These are phyloP conservation scores for Penicillium vulpinum DNA, from an alignment of 2,329 filamentous ascomycete species.

Conservation along the genomic window DNA sequence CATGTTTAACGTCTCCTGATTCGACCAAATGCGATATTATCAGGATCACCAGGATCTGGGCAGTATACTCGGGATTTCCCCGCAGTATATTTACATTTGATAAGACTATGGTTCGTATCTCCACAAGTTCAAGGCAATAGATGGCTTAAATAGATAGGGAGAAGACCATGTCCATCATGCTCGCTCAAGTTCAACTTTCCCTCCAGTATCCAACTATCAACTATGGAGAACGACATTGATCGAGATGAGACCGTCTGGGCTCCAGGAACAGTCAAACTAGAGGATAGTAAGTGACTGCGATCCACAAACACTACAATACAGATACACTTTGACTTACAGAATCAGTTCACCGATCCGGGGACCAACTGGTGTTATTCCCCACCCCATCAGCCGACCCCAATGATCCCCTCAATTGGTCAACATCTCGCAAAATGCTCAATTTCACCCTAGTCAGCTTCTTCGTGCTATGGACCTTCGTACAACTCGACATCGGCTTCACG, in stretches of 20 bases:
- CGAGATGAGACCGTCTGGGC: conserved; percentile 20
- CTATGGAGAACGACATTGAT: conserved; percentile 13
- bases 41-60: neutral
- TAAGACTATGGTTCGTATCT: conserved; percentile 5
- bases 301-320: neutral
- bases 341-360: conserved; percentile 11
- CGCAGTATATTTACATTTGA: conserved; percentile 1
- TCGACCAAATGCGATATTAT: neutral
- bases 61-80: neutral
- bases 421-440: conserved; percentile 26
- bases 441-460: conserved; percentile 29
- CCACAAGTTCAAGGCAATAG: neutral
- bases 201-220: neutral
- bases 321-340: neutral
- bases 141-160: neutral
- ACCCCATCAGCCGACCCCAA: conserved; percentile 28
- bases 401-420: conserved; percentile 30
- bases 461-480: conserved; percentile 30
- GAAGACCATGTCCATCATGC: neutral
- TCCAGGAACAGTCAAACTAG: conserved; percentile 21
- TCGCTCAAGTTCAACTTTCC: neutral
- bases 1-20: neutral
- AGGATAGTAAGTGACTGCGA: conserved; percentile 16
- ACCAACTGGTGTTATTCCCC: conserved; percentile 22
- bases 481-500: conserved; percentile 42